Conservation (phyloP, 2,329 filamentous ascomycete genomes). For the Pestalotiopsis sp. region DNA sequence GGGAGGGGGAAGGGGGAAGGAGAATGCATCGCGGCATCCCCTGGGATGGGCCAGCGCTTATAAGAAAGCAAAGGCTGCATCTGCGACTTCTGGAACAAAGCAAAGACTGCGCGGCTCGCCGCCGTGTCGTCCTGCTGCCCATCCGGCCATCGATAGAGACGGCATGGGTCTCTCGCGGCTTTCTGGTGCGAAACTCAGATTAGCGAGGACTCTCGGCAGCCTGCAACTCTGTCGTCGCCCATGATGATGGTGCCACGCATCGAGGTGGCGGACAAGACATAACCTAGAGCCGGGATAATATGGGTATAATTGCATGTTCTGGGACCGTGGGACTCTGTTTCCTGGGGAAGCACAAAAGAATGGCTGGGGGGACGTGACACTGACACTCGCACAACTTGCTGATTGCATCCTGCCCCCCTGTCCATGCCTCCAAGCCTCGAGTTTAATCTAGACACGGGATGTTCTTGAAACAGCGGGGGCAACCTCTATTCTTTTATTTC, state of each 20-base stretch:
- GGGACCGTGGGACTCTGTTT: background rate
- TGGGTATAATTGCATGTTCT: background rate
- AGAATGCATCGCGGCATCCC: background rate
- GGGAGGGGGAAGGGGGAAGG: background rate
- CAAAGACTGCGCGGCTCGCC: background rate
- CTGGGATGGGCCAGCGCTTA: background rate
- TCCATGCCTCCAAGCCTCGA: background rate
- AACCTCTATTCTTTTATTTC: background rate
- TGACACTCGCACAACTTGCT: background rate
- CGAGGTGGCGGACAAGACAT: background rate
- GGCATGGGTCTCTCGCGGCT: background rate
- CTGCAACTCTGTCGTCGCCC: background rate
- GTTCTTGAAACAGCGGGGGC: background rate
- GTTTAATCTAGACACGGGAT: background rate
- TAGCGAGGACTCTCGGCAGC: background rate
- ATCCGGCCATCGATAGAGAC: background rate
- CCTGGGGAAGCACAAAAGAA: background rate
- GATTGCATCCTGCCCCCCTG: background rate
- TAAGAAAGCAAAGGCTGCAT: background rate
- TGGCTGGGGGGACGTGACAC: background rate
- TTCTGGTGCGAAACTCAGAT: conserved; percentile 3
- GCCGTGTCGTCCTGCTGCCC: background rate
- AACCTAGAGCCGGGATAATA: conserved; percentile 1
- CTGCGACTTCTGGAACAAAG: background rate
- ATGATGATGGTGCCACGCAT: background rate